Evolutionary conservation across 2,329 filamentous ascomycete species (phyloP), one percentile per base, ranked within the genome.

Genomic region (Aspergillus ruber): DNA sequence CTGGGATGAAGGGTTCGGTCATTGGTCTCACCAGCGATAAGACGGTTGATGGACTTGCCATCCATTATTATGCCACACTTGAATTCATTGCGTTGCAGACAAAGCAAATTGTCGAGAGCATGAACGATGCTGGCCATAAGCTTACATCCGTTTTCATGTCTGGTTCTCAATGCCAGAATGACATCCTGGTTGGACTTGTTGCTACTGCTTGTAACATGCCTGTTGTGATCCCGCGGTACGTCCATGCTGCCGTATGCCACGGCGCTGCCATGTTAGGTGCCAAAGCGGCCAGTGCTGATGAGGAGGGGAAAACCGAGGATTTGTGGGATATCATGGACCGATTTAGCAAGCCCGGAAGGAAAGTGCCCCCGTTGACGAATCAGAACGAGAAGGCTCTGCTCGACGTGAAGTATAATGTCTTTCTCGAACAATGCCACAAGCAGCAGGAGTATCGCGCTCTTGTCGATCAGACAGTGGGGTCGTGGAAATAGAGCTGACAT

Each of bases 61-160:
- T 96, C 18, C 85, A 90, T 73, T 98, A 98, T 74, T 97, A 96
- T 64, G 88, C 83, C 20, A 94, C 91, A 3, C 89, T 98, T 82
- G 93, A 98, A 73, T 97, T 97, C 71, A 97, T 98, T 60, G 90
- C 93, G 25, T 81, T 97, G 68, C 93, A 98, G 71, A 98, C 93
- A 0, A 84, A 88, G 49, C 93, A 98, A 69, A 98, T 98, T 60
- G 80, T 98, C 54, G 86, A 94, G 61, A 81, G 86, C 32, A 96
- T 98, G 90, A 98, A 97, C 76, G 75, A 80, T 42, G 77, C 89
- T 1, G 93, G 93, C 8, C 93, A 98, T 72, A 76, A 80, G 57
- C 90, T 98, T 67, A 83, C 79, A 43, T 91, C 86, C 54, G 95
- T 98, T 70, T 98, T 97, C 81, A 97, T 98, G 93, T 95, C 89